Evolutionary conservation across 139 green algal genomes (phyloP), one percentile per base, ranked within the genome.

Genomic region (Chlorella sp.): DNA sequence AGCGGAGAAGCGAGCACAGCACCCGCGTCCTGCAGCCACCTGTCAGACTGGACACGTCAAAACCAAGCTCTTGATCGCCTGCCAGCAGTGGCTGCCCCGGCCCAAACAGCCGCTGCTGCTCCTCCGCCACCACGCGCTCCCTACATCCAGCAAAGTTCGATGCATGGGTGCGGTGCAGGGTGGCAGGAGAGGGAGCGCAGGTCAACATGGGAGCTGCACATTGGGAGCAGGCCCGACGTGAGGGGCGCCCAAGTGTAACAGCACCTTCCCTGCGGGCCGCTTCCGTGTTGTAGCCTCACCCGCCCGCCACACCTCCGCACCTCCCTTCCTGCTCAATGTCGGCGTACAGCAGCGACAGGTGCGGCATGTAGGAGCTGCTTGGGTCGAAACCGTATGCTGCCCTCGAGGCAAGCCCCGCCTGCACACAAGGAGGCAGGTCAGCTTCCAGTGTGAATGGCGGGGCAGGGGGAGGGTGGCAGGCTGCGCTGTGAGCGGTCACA

Each of bases 271-370:
- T n/a, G n/a, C n/a, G n/a, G n/a, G n/a, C n/a, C n/a, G n/a, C n/a
- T n/a, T n/a, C n/a, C n/a, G n/a, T n/a, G n/a, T n/a, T n/a, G n/a
- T n/a, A n/a, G n/a, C n/a, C n/a, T n/a, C n/a, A n/a, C 9, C 48
- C 48, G 48, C 48, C 48, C 48, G 5, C 48, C 48, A 57, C 48
- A 57, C 48, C 64, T 28, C 48, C 40, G 32, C 42, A 91, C 91
- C 92, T 89, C 30, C 71, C n/a, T 19, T 75, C 42, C 34, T 79
- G 16, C 30, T 32, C 16, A 1, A 94, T 92, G 53, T 94, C 92
- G 32, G 69, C 57, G 34, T 94, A 94, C 71, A 94, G 82, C n/a
- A 94, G 82, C 14, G 81, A 91, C n/a, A 94, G 61, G 86, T 94
- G 92, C 26, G 92, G 92, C 92, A 94, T 94, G 83, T 94, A 94